These are phyloP conservation scores for Candida nemodendra DNA, from an alignment of 805 yeast species.

Conservation along the genomic window DNA sequence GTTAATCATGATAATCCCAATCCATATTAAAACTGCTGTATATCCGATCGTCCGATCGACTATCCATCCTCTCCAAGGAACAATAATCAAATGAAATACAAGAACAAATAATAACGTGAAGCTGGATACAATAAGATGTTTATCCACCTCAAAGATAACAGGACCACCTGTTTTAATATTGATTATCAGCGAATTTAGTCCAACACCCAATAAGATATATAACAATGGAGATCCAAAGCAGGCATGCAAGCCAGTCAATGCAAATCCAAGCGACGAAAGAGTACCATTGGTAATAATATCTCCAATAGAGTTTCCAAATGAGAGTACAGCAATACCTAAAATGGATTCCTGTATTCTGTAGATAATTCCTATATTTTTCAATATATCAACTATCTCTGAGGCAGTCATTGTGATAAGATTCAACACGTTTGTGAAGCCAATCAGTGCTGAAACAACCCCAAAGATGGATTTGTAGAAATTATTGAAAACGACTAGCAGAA, in stretches of 20 bases:
- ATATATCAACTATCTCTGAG: conserved; percentile 26
- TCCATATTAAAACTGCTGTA: conserved; percentile 33
- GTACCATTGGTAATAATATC: conserved; percentile 52
- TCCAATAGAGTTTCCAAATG: conserved; percentile 51
- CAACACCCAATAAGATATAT: conserved; percentile 49
- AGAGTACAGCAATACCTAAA: conserved; percentile 47
- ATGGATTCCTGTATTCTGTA: conserved; percentile 45
- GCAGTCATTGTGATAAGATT: conserved; percentile 31
- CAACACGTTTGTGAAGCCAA: conserved; percentile 32
- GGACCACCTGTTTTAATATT: conserved; percentile 13
- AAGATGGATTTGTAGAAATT: conserved; percentile 16
- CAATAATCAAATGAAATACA: conserved; percentile 35
- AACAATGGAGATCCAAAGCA: conserved; percentile 55
- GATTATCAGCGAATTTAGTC: conserved; percentile 42
- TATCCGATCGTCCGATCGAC: conserved; percentile 42
- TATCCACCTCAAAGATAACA: conserved; percentile 38
- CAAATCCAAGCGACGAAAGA: conserved; percentile 35
- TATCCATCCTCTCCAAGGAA: conserved; percentile 48
- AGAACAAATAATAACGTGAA: conserved; percentile 41
- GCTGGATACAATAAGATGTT: conserved; percentile 38
- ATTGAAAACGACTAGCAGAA: not conserved
- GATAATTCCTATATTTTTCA: conserved; percentile 46
- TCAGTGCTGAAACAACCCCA: conserved; percentile 21
- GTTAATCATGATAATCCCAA: conserved; percentile 19
- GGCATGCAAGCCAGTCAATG: conserved; percentile 48